Evolutionary conservation across 176 grass and related monocot species (phyloP).

Genomic region (Rhynchospora tenuis): DNA sequence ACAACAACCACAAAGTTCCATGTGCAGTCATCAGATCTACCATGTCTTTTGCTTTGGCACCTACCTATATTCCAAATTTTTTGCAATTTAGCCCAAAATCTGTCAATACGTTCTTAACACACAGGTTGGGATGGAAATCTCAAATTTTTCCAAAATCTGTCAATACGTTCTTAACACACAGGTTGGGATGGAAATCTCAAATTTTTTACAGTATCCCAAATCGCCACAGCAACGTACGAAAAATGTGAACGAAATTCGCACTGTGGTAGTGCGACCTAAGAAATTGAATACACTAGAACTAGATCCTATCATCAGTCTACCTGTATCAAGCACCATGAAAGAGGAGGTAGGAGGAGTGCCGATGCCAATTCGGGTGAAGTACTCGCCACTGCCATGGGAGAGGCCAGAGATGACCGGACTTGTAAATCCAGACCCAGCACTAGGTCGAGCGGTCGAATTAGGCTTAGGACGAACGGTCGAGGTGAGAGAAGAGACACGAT

Average conservation of each 20-base stretch:
- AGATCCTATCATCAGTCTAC: not conserved
- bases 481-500: slow-evolving; percentile 19
- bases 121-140: no score
- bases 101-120: not conserved
- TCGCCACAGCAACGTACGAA: not conserved
- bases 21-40: not conserved
- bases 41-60: not conserved
- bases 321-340: slow-evolving; percentile 87
- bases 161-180: not conserved
- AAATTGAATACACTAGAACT: not conserved
- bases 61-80: not conserved
- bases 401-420: slow-evolving; percentile 69
- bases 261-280: not conserved
- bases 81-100: not conserved
- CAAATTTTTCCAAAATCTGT: not conserved
- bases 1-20: not conserved
- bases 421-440: slow-evolving; percentile 24
- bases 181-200: no score
- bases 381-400: slow-evolving; percentile 85
- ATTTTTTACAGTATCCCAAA: no score
- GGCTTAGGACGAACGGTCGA: not conserved
- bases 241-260: not conserved
- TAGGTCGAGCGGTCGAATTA: slow-evolving; percentile 1
- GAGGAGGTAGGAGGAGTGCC: slow-evolving; percentile 55
- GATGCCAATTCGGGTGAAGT: slow-evolving; percentile 85